Conservation (phyloP, 139 green algal genomes). For the Chlamydomonas asymmetrica region DNA sequence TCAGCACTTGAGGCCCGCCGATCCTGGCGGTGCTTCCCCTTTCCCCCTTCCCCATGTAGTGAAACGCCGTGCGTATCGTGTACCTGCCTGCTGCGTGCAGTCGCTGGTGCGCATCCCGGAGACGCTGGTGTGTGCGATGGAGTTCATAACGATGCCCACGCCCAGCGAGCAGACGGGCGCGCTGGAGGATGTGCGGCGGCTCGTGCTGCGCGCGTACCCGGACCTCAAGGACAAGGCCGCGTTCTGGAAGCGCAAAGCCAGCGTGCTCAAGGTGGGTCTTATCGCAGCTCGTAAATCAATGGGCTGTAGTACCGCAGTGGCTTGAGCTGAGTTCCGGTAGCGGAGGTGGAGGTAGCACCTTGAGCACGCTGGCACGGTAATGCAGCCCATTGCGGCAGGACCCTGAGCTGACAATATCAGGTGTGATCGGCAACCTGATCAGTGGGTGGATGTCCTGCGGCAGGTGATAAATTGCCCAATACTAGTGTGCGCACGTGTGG, state of each 20-base stretch:
- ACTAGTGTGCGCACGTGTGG: no score
- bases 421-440: no score
- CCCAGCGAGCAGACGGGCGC: constrained; percentile 39
- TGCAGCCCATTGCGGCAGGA: neutral
- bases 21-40: no score
- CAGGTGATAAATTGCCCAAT: no score
- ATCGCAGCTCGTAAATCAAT: no score
- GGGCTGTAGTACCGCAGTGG: neutral
- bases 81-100: constrained; percentile 41
- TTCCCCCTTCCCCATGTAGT: no score
- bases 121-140: constrained; percentile 83
- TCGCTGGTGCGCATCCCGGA: constrained; percentile 77
- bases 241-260: constrained; percentile 76
- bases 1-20: no score
- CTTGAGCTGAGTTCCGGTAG: neutral
- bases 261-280: constrained; percentile 63
- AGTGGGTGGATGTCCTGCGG: no score
- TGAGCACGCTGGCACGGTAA: neutral
- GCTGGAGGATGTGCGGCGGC: constrained; percentile 69
- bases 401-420: neutral
- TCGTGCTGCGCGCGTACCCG: constrained; percentile 56
- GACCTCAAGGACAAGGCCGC: constrained; percentile 78
- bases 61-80: no score
- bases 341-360: neutral
- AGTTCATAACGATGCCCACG: constrained; percentile 75